Conservation (phyloP, 306 rosid species). For the Vigna unguiculata region DNA sequence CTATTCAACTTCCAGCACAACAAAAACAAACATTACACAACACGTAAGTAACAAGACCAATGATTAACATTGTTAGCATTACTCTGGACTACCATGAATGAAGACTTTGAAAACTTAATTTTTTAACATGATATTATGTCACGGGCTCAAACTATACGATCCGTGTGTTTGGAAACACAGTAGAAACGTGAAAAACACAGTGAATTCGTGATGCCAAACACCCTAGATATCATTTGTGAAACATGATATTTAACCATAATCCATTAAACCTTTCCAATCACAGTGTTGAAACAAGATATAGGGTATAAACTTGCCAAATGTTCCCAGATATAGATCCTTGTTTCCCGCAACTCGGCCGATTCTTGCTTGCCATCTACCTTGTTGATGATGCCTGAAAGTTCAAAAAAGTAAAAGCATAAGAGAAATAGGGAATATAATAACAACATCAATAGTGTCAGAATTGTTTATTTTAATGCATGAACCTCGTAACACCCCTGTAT, state of each 20-base stretch:
- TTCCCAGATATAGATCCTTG: constrained; percentile 89
- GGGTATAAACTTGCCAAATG: constrained; percentile 60
- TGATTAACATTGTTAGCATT: not conserved
- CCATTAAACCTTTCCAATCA: not conserved
- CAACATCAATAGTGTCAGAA: not conserved
- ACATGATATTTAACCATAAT: not conserved
- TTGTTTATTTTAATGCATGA: constrained; percentile 2
- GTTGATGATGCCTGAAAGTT: constrained; percentile 84
- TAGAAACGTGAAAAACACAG: no score
- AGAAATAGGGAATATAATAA: not conserved
- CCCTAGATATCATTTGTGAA: not conserved
- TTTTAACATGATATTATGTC: not conserved
- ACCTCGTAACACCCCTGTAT: constrained; percentile 95
- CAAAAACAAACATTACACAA: not conserved
- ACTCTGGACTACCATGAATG: not conserved
- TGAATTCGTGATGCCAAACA: no score
- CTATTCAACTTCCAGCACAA: not conserved
- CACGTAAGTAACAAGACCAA: not conserved
- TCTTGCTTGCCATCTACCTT: constrained; percentile 96
- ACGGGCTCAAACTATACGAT: not conserved
- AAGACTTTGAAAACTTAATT: not conserved
- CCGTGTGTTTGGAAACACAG: no score
- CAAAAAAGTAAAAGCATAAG: not conserved
- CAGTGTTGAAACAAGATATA: not conserved
- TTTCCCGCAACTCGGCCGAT: constrained; percentile 96